Evolutionary conservation across 225 moss, liverwort and hornwort species (phyloP), one percentile per base, ranked within the genome.

Genomic region (Marchantia polymorpha): DNA sequence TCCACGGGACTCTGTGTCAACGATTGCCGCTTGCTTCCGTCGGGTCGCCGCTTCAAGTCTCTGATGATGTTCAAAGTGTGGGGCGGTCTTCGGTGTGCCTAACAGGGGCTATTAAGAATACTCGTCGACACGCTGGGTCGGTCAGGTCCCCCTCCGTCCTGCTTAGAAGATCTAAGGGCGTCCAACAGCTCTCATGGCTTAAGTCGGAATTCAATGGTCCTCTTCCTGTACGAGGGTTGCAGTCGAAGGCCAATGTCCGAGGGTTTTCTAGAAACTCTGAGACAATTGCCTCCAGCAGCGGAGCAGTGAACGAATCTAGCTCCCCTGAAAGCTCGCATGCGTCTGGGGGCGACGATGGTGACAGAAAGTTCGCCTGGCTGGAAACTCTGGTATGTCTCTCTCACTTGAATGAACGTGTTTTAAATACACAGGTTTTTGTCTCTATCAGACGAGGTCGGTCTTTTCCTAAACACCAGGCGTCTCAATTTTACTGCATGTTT

Each of bases 171-270:
- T 75, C 75, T 59, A 58, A 58, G 39, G 12, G 58, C 60, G 31
- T 46, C 0, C 31, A 75, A 10, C 58, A 22, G 20, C 59, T 75
- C 12, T 75, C 75, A 75, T 75, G 75, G 75, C 59, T 75, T 15
- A 75, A 31, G 55, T 75, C 75, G 25, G 58, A 75, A 59, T 75
- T 75, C 26, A 0, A 59, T 59, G 75, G 75, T 46, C 75, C 75
- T 17, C 53, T 75, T 75, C 31, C 59, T 9, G 58, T 59, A 31
- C 58, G 59, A 46, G 75, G 75, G n/a, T 59, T 69, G n/a, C 31
- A 54, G 17, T 39, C 55, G 16, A 56, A 14, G 30, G 8, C 17
- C 22, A 26, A 29, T 8, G 68, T 5, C 7, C 53, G 39, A 69
- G 27, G 78, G 22, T 68, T 69, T 27, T 53, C 14, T 10, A 69